These are phyloP conservation scores for Colletotrichum sidae DNA, from an alignment of 2,329 filamentous ascomycete species.

Conservation along the genomic window DNA sequence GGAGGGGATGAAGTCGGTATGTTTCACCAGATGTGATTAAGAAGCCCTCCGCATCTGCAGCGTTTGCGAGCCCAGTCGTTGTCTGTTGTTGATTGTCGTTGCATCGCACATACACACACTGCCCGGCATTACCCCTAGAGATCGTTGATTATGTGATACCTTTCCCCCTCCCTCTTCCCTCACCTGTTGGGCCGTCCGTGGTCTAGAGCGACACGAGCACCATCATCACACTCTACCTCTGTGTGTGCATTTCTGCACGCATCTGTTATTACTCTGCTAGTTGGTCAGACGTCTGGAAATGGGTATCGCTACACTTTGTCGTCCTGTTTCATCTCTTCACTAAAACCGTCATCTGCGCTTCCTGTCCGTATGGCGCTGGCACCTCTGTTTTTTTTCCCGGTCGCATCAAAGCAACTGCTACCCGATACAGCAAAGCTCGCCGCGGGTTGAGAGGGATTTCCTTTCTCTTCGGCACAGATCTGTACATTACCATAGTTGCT, in stretches of 20 bases:
- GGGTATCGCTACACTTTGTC: conserved; percentile 46
- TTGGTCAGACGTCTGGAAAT: conserved; percentile 42
- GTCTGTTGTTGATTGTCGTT: conserved; percentile 40
- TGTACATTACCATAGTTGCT: conserved; percentile 67
- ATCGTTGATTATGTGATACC: conserved; percentile 48
- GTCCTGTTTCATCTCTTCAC: conserved; percentile 33
- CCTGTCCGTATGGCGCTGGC: conserved; percentile 36
- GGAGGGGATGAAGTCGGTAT: conserved; percentile 94
- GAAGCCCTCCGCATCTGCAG: conserved; percentile 51
- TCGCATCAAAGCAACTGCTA: conserved; percentile 45
- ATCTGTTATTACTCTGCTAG: conserved; percentile 34
- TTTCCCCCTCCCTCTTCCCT: conserved; percentile 39
- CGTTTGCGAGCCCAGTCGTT: conserved; percentile 42
- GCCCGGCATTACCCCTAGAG: conserved; percentile 36
- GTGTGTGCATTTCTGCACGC: conserved; percentile 35
- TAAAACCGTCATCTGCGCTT: conserved; percentile 10
- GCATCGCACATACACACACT: conserved; percentile 40
- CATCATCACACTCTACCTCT: conserved; percentile 33
- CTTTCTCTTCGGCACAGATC: conserved; percentile 53
- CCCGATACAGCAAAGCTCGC: conserved; percentile 52
- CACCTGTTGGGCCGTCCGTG: conserved; percentile 29
- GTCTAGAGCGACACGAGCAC: conserved; percentile 36
- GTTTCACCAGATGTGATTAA: conserved; percentile 91
- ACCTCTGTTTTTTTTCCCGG: conserved; percentile 44
- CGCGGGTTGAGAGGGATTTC: conserved; percentile 51